phyloP scores from a whole-genome alignment of 1,139 yeast genomes.

The Taphrina wiesneri region DNA sequence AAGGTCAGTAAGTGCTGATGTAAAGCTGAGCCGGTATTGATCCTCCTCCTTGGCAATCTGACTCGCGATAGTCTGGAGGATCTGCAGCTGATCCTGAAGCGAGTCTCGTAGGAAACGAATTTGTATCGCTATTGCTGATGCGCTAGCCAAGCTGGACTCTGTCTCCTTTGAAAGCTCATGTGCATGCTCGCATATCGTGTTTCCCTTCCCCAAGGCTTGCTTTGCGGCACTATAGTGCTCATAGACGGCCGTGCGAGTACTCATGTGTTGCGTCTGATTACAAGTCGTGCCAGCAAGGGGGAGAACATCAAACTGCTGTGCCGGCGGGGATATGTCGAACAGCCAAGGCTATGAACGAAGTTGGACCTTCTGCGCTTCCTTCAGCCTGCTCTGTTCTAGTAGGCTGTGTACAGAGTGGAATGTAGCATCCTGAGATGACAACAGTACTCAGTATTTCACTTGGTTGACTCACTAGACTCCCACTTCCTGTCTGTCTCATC shows the following conservation, averaged over 20 bases:
- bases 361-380: no score
- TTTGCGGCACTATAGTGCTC: constrained; percentile 26
- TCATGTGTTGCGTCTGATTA: no score
- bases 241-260: not conserved
- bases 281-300: no score
- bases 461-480: no score
- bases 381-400: no score
- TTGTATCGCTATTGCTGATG: not conserved
- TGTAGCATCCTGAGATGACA: no score
- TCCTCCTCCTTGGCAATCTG: constrained; percentile 6
- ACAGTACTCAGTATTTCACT: no score
- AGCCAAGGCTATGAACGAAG: no score
- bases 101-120: constrained; percentile 6
- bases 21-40: not conserved
- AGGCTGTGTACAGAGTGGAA: no score
- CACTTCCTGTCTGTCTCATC: no score
- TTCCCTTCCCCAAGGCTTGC: constrained; percentile 19
- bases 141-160: not conserved
- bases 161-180: constrained; percentile 5
- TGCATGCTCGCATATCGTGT: constrained; percentile 9
- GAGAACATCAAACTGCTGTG: not conserved
- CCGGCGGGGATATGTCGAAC: no score
- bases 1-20: not conserved
- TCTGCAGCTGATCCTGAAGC: constrained; percentile 7
- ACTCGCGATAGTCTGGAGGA: not conserved